phyloP scores from a whole-genome alignment of 2,329 filamentous ascomycete species.

The Alternaria novae-zelandiae region DNA sequence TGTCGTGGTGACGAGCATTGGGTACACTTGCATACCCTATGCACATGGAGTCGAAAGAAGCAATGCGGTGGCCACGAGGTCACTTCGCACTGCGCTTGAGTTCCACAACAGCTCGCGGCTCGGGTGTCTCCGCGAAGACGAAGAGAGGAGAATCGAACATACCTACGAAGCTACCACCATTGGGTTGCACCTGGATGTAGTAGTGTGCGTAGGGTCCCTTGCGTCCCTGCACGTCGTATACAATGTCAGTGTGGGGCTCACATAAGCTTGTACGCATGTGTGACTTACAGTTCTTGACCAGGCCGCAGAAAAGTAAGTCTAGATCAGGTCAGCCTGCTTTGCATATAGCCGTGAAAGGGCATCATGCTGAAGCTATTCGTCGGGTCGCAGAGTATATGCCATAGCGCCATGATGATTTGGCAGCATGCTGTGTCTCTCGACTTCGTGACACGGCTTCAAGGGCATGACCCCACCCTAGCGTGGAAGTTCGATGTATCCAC shows the following conservation, averaged over 20 bases:
- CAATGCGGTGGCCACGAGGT: slow-evolving; percentile 4
- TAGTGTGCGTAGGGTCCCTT: slow-evolving; percentile 75
- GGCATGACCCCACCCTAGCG: no score
- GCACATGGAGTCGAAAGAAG: slow-evolving; percentile 2
- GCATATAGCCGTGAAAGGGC: background rate
- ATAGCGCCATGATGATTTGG: background rate
- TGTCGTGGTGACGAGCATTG: slow-evolving; percentile 6
- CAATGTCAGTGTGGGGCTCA: slow-evolving; percentile 26
- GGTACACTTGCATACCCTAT: slow-evolving; percentile 10
- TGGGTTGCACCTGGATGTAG: slow-evolving; percentile 82
- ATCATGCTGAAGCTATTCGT: background rate
- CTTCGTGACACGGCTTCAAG: background rate
- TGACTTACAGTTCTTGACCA: slow-evolving; percentile 1
- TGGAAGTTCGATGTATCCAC: slow-evolving; percentile 19
- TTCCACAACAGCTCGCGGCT: slow-evolving; percentile 5
- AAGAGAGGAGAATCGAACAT: slow-evolving; percentile 44
- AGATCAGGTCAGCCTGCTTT: background rate
- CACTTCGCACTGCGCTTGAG: background rate
- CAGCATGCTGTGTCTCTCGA: background rate
- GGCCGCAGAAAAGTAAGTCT: slow-evolving; percentile 2
- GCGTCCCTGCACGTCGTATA: slow-evolving; percentile 76
- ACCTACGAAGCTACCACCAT: slow-evolving; percentile 71
- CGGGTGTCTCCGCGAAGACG: background rate
- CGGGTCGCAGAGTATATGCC: background rate
- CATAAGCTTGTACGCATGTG: background rate